Percentiles rank a stretch among this genome's conserved stretches.
phyloP scores from a whole-genome alignment of 140 eudicot genomes.

The Eryngium alpinum region DNA sequence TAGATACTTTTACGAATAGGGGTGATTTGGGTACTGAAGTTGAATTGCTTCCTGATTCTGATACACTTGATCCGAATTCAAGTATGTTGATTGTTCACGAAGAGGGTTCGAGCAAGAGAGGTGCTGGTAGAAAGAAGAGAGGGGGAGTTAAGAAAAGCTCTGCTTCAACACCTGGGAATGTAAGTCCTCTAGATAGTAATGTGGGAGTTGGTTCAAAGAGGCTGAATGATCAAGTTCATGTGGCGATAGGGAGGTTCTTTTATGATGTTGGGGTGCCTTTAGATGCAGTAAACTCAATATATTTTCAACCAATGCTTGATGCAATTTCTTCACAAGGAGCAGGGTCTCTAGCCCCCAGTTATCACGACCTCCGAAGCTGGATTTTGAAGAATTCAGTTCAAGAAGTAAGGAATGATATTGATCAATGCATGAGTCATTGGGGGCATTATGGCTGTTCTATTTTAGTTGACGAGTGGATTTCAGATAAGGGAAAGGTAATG shows the following conservation, averaged over 20 bases:
- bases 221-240: slow-evolving; percentile 48
- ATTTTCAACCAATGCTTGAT: slow-evolving; percentile 88
- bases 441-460: slow-evolving; percentile 73
- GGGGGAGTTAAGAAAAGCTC: slow-evolving; percentile 52
- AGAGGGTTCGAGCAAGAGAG: slow-evolving; percentile 38
- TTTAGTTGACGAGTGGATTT: slow-evolving; percentile 62
- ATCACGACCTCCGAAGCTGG: slow-evolving; percentile 74
- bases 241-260: slow-evolving; percentile 78
- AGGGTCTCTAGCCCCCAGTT: slow-evolving; percentile 54
- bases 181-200: slow-evolving; percentile 17
- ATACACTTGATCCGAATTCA: slow-evolving; percentile 34
- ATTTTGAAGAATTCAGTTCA: slow-evolving; percentile 63
- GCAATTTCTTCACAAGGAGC: slow-evolving; percentile 64
- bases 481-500: slow-evolving; percentile 53
- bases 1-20: slow-evolving; percentile 30
- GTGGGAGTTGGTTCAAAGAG: slow-evolving; percentile 32
- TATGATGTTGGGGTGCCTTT: slow-evolving; percentile 70
- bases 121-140: slow-evolving; percentile 58
- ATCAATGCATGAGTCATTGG: slow-evolving; percentile 61
- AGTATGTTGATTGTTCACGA: slow-evolving; percentile 36
- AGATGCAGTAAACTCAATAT: slow-evolving; percentile 73
- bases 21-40: slow-evolving; percentile 42
- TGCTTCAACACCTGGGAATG: slow-evolving; percentile 19
- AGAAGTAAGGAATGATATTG: slow-evolving; percentile 59
- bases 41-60: slow-evolving; percentile 47